A percentile compares a stretch with the other conserved stretches of the same genome.
phyloP scores from a whole-genome alignment of 2,329 filamentous ascomycete species.

The Sporothrix phasma region DNA sequence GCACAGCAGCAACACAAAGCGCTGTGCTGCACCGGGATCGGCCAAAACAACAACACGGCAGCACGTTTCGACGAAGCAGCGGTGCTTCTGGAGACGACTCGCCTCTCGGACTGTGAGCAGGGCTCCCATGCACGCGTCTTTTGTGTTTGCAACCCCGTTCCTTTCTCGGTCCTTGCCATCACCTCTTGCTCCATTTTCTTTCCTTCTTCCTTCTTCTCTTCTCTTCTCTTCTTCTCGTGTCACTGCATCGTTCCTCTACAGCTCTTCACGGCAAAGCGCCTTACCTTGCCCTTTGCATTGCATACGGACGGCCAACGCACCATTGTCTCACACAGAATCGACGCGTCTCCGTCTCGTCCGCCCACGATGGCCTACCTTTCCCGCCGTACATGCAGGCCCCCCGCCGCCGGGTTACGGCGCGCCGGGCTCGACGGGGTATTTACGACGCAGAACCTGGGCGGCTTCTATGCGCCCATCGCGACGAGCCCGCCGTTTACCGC shows the following conservation, averaged over 20 bases:
- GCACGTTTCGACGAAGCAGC: not conserved
- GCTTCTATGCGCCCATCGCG: slow-evolving; percentile 12
- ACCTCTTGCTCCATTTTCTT: too few relatives aligned
- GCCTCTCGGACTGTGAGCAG: not conserved
- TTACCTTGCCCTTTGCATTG: too few relatives aligned
- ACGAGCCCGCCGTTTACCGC: not conserved
- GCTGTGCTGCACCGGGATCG: not conserved
- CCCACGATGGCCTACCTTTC: not conserved
- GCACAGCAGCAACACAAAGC: not conserved
- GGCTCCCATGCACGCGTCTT: not conserved
- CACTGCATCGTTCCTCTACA: too few relatives aligned
- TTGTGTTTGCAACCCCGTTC: not conserved
- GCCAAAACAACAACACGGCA: not conserved
- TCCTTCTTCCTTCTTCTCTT: not conserved
- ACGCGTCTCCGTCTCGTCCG: not conserved
- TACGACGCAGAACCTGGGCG: slow-evolving; percentile 2
- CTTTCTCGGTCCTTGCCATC: too few relatives aligned
- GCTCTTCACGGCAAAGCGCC: too few relatives aligned
- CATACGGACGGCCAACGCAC: too few relatives aligned
- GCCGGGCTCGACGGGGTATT: slow-evolving; percentile 8
- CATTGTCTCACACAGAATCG: too few relatives aligned
- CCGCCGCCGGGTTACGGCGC: not conserved
- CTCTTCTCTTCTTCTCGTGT: not conserved
- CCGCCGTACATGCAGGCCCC: not conserved
- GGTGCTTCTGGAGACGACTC: not conserved